These are phyloP conservation scores for Pseudozyma tsukubaensis DNA, from an alignment of 1,284 basidiomycete species.

Conservation along the genomic window DNA sequence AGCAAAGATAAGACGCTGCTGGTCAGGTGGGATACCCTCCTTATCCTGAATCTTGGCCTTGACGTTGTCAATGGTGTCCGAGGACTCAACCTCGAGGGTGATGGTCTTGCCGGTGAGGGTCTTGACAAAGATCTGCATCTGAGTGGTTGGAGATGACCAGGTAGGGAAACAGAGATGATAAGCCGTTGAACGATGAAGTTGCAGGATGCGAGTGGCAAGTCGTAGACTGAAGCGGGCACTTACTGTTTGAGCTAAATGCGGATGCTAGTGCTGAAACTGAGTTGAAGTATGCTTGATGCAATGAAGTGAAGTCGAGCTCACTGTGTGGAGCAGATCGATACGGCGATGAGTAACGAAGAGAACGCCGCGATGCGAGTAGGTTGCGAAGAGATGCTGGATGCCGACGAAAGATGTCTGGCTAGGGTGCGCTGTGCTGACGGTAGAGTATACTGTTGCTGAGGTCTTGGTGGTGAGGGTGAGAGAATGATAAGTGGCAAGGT, in stretches of 20 bases:
- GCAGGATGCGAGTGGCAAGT: neutral
- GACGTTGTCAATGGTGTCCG: slow-evolving; percentile 76
- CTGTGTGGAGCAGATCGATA: neutral
- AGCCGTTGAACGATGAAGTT: neutral
- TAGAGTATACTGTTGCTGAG: slow-evolving; percentile 5
- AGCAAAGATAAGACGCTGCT: slow-evolving; percentile 66
- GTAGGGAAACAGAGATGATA: neutral
- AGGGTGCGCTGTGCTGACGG: neutral
- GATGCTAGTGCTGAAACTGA: slow-evolving; percentile 7
- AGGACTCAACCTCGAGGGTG: slow-evolving; percentile 67
- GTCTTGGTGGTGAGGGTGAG: slow-evolving; percentile 65
- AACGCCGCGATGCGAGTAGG: neutral
- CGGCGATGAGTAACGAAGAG: neutral
- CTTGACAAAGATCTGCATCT: slow-evolving; percentile 60
- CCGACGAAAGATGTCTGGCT: slow-evolving; percentile 7
- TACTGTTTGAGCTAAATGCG: slow-evolving; percentile 19
- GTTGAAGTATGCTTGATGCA: too few species aligned
- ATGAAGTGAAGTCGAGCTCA: neutral
- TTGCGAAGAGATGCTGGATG: slow-evolving; percentile 2
- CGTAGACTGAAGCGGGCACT: slow-evolving; percentile 14
- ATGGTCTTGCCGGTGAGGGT: slow-evolving; percentile 70
- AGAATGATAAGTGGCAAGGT: slow-evolving; percentile 19
- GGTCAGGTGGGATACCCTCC: slow-evolving; percentile 66
- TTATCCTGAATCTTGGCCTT: slow-evolving; percentile 70
- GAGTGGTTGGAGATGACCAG: neutral